Conservation (phyloP, 2,329 filamentous ascomycete genomes). For the Aspergillus melleus region DNA sequence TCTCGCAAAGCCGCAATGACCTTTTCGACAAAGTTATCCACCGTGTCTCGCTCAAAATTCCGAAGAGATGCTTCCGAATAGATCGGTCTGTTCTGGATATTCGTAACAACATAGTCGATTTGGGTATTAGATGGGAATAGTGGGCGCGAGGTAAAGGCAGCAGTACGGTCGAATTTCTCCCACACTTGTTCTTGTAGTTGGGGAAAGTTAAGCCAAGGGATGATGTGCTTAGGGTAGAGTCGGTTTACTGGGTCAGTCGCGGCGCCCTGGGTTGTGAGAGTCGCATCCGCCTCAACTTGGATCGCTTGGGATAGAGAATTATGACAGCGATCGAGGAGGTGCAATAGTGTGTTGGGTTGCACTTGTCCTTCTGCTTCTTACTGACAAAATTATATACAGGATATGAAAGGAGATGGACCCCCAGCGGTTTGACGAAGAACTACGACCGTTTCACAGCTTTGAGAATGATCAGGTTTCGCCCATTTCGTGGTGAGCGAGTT, state of each 20-base stretch:
- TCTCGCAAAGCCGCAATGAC: slow-evolving; percentile 18
- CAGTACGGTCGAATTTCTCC: slow-evolving; percentile 18
- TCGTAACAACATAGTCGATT: slow-evolving; percentile 15
- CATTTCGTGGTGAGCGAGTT: too few species aligned
- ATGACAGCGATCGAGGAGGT: slow-evolving; percentile 24
- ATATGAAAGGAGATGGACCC: too few species aligned
- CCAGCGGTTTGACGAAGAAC: too few species aligned
- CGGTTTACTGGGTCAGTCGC: slow-evolving; percentile 20
- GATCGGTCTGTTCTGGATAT: slow-evolving; percentile 20
- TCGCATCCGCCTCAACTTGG: slow-evolving; percentile 20
- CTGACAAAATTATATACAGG: too few species aligned
- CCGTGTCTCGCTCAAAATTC: slow-evolving; percentile 25
- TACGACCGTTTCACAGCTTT: too few species aligned
- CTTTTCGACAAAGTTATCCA: slow-evolving; percentile 25
- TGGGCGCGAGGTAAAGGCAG: slow-evolving; percentile 14
- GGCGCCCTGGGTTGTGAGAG: slow-evolving; percentile 25
- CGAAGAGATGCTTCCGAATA: slow-evolving; percentile 23
- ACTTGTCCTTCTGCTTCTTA: slow-evolving; percentile 15
- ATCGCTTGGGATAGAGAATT: slow-evolving; percentile 23
- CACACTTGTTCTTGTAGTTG: slow-evolving; percentile 24
- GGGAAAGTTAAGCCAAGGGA: slow-evolving; percentile 26
- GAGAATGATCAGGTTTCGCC: too few species aligned
- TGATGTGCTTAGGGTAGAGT: slow-evolving; percentile 20
- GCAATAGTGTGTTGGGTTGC: slow-evolving; percentile 20
- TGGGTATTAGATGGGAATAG: slow-evolving; percentile 20